phyloP scores from a whole-genome alignment of 345 rosid species.

The Bruguiera sexangula region DNA sequence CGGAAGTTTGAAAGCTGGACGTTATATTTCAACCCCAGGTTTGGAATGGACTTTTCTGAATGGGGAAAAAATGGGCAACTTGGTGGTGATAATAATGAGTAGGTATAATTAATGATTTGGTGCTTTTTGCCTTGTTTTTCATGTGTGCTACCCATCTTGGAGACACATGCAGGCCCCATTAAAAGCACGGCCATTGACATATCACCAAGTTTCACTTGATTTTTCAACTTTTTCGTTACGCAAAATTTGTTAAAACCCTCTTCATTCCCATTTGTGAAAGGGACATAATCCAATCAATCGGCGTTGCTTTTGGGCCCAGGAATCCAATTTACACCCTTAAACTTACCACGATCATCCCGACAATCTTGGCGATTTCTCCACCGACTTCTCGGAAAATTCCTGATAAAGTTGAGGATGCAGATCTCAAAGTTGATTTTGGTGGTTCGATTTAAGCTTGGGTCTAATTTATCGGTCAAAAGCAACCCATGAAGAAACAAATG shows the following conservation, averaged over 20 bases:
- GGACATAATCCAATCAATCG: no score
- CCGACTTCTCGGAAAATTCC: slow-evolving; percentile 5
- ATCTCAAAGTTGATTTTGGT: background rate
- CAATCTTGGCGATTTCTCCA: slow-evolving; percentile 3
- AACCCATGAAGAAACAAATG: no score
- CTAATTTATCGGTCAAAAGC: no score
- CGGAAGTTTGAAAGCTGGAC: slow-evolving; percentile 3
- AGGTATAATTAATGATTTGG: slow-evolving; percentile 18
- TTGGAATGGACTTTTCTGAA: slow-evolving; percentile 6
- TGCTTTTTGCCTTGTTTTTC: slow-evolving; percentile 6
- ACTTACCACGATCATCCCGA: background rate
- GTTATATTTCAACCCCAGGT: background rate
- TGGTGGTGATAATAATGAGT: slow-evolving; percentile 18
- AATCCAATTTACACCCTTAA: background rate
- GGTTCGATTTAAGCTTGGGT: background rate
- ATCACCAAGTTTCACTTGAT: slow-evolving; percentile 22
- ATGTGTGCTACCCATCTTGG: slow-evolving; percentile 17
- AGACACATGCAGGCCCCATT: slow-evolving; percentile 17
- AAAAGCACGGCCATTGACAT: slow-evolving; percentile 24
- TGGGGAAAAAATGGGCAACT: background rate
- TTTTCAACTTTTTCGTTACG: slow-evolving; percentile 10
- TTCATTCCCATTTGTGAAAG: background rate
- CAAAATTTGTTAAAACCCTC: background rate
- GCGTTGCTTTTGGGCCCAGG: no score
- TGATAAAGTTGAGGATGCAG: background rate